Base-by-base conservation (phyloP, 768 basidiomycete genomes). In the Piloderma croceum region DNA sequence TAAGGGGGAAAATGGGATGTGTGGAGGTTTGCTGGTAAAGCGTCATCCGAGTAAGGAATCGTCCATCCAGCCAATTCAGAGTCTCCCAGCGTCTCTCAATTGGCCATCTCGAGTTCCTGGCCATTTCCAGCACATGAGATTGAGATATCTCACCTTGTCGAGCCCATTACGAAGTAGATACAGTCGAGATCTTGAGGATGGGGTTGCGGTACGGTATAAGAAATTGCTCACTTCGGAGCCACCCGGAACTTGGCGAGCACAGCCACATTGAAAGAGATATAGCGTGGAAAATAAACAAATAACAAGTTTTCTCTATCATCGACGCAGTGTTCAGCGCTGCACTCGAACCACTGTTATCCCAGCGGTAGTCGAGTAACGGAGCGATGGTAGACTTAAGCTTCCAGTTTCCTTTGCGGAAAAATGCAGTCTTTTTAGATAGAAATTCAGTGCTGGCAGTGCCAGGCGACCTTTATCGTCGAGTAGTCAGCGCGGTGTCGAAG, bases 81-180 rank as follows among this genome's bases (percentile, higher is more conserved):
- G 23, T 39, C 34, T 42, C 48, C 34, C 42, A 38, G 33, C 39
- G 33, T 13, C 49, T 41, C 46, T 24, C 42, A 54, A 25, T 35
- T 45, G 44, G 48, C 48, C 46, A 44, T 32, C 38, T n/a, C n/a
- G n/a, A n/a, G n/a, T n/a, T n/a, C n/a, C n/a, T n/a, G 45, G 39
- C 37, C 49, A 45, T 45, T 45, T 42, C 38, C 43, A 47, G 36
- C 45, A 31, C 44, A 44, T 40, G 25, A 19, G 11, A 7, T 15
- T 1, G 11, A 20, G 24, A 50, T 57, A 56, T 61, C 83, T 72
- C 68, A 85, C 82, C 83, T 82, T 70, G 83, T 84, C 49, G 83
- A 85, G 59, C 80, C 81, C 83, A 84, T 85, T 73, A n/a, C n/a
- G n/a, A n/a, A n/a, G n/a, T n/a, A n/a, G n/a, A n/a, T n/a, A n/a